phyloP scores from a whole-genome alignment of 1,284 basidiomycete genomes.

The Ustilago hordei region DNA sequence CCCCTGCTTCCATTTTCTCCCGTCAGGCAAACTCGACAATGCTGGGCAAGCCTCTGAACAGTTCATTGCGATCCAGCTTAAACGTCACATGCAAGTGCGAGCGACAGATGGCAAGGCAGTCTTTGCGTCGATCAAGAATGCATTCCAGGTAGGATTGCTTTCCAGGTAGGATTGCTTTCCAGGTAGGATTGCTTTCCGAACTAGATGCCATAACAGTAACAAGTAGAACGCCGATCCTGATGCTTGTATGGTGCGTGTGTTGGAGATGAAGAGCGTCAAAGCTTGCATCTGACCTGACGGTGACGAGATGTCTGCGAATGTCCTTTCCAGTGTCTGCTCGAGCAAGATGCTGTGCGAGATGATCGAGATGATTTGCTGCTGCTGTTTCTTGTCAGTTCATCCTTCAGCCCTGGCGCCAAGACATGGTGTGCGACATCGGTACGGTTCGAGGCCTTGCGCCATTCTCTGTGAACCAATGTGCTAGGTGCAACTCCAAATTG shows the following conservation, averaged over 20 bases:
- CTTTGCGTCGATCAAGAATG: neutral
- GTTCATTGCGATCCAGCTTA: neutral
- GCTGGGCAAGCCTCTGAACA: neutral
- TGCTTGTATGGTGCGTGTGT: constrained; percentile 6
- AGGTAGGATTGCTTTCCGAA: neutral
- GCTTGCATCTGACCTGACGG: constrained; percentile 22
- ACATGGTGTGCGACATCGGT: constrained; percentile 23
- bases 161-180: too few species aligned
- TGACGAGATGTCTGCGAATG: constrained; percentile 10
- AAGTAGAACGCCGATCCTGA: neutral
- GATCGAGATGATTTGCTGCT: neutral
- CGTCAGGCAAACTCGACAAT: neutral
- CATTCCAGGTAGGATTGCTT: too few species aligned
- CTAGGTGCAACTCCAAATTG: constrained; percentile 65
- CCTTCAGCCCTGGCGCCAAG: constrained; percentile 15
- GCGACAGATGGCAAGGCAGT: neutral
- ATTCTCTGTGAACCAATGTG: constrained; percentile 57
- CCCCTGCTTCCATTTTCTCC: neutral
- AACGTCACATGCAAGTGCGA: neutral
- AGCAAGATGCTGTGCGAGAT: neutral
- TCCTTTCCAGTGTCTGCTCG: constrained; percentile 12
- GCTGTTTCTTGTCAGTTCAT: constrained; percentile 6
- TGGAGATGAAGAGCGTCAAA: neutral
- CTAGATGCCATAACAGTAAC: constrained; percentile 2
- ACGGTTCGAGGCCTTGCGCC: constrained; percentile 40